Evolutionary conservation across 2,329 filamentous ascomycete genomes (phyloP), one percentile per base, ranked within the genome.

Genomic region (Hypoxylon sp.): DNA sequence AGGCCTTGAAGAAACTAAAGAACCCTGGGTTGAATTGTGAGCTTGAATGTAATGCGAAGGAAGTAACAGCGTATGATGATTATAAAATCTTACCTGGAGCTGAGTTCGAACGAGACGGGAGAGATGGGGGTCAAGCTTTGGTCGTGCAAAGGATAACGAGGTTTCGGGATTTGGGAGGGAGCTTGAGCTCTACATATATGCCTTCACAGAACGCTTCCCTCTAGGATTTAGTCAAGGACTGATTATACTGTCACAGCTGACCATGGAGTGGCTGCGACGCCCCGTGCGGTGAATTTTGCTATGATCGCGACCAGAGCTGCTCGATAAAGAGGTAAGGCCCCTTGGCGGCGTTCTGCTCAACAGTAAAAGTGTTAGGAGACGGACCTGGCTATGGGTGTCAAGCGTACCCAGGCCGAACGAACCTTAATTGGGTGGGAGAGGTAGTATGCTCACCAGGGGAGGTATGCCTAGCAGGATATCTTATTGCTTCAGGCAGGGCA

Each of bases 1-100:
- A 70, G 59, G 56, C 13, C 61, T 53, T 40, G 66, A 55, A 49
- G 60, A 64, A 31, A 61, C 56, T 70, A 68, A 64, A 68, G 40
- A 37, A 51, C 49, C 17, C 51, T 66, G 61, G 59, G 46, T 51
- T 60, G 65, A 67, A 69, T 68, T 44, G 60, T 68, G 49, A 68
- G 58, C 53, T 68, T 54, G 61, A 68, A 58, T 44, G 59, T 25
- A 60, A 68, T 51, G 54, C 13, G 35, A 56, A 62, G 44, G 35
- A 35, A 22, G 61, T 13, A 65, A 35, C 58, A 56, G 27, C 53
- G 53, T 46, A 44, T 37, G 57, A 31, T 48, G 33, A 51, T 42
- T 44, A 42, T 66, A 42, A 13, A 63, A 58, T 53, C 68, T 55
- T 68, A 68, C 68, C 54, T 63, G 0, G 50, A 40, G 13, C 17